These are phyloP conservation scores for Craterostigma plantagineum DNA, from an alignment of 257 asterid genomes.

Conservation along the genomic window DNA sequence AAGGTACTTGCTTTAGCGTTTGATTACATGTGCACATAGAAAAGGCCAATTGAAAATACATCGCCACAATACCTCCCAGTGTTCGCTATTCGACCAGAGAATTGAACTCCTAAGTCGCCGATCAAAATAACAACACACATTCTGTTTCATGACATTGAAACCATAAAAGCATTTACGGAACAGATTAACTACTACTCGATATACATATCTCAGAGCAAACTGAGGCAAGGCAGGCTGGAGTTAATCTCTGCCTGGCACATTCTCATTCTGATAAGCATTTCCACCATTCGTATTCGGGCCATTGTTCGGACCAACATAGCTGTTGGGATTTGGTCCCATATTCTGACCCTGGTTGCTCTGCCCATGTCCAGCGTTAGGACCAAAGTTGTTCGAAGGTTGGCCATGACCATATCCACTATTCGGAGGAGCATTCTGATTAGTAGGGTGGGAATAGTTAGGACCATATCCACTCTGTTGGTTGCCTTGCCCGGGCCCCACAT, in stretches of 20 bases:
- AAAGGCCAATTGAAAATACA: too few species aligned
- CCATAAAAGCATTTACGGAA: too few species aligned
- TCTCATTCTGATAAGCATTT: constrained; percentile 16
- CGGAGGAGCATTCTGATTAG: constrained; percentile 15
- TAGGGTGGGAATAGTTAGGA: constrained; percentile 8
- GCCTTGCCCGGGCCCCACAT: constrained; percentile 11
- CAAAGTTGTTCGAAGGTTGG: constrained; percentile 9
- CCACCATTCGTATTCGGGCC: constrained; percentile 11
- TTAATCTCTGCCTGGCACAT: constrained; percentile 38
- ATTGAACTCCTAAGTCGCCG: too few species aligned
- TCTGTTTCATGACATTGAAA: too few species aligned
- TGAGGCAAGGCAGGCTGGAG: constrained; percentile 12
- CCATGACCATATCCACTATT: constrained; percentile 20
- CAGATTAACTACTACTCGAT: too few species aligned
- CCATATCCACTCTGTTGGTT: constrained; percentile 11
- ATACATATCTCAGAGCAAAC: too few species aligned
- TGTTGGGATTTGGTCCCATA: constrained; percentile 2
- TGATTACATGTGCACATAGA: too few species aligned
- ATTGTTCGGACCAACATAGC: constrained; percentile 6
- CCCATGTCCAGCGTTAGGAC: constrained; percentile 15
- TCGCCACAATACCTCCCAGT: too few species aligned
- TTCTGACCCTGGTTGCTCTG: constrained; percentile 15
- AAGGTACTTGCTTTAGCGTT: too few species aligned
- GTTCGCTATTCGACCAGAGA: too few species aligned
- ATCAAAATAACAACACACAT: too few species aligned